Evolutionary conservation across 331 rosid species (phyloP), one percentile per base, ranked within the genome.

Genomic region (Malus hybrid): DNA sequence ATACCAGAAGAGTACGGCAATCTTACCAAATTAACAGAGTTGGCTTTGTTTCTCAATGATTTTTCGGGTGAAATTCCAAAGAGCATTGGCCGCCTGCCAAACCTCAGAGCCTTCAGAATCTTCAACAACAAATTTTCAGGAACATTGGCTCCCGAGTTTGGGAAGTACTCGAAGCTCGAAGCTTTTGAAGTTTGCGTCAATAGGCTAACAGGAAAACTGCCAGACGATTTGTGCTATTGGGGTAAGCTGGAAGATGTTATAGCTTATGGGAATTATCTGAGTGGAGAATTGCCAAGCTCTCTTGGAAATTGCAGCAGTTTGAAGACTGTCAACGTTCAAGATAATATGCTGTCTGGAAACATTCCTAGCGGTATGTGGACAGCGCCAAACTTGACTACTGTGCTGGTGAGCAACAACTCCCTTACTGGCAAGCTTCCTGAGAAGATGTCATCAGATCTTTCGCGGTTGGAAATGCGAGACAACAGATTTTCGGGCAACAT

Each of bases 301-400:
- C 86, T 94, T 6, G 92, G 90, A 73, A 91, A 77, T 55, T 94
- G 98, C 55, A 77, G 68, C 15, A 78, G 81, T 77, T 71, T 94
- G 73, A 0, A 6, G 4, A 65, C 50, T 2, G 29, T 91, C 32
- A 79, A 2, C 20, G 76, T 92, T 73, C 3, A 68, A 6, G 69
- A 55, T 1, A 93, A 93, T 55, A 76, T 56, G 74, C 68, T 91
- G 55, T 85, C 87, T 32, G 97, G 98, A 64, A 42, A 66, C 36
- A 77, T 92, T 81, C 98, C 95, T 16, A 76, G 65, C 14, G 88
- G 93, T 42, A 78, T 94, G 48, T 94, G 97, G 99, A 89, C 75
- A 14, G 50, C 78, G 64, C 11, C 10, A 24, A 90, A 80, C 44
- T 33, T 92, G 88, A 34, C 73, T 15, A 2, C 0, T 20, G 73